These are phyloP conservation scores for Verticillium zaregamsianum DNA, from an alignment of 2,329 filamentous ascomycete genomes.

Conservation along the genomic window DNA sequence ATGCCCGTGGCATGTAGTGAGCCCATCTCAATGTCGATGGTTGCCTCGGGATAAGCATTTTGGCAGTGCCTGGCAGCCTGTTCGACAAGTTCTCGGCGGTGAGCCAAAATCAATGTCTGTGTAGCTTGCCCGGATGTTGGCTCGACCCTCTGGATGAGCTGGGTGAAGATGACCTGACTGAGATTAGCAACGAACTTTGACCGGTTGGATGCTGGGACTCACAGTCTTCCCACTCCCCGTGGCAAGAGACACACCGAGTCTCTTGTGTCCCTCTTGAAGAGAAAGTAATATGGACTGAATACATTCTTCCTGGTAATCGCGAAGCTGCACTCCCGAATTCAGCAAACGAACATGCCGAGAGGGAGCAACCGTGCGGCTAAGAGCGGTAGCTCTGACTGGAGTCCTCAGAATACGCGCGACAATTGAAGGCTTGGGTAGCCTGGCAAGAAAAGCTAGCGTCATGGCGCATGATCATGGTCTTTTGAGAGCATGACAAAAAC, in stretches of 20 bases:
- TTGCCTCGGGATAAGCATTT: conserved; percentile 73
- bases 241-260: conserved; percentile 79
- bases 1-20: conserved; percentile 67
- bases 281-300: conserved; percentile 75
- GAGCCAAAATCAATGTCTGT: conserved; percentile 86
- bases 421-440: neutral
- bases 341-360: neutral
- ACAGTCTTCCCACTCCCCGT: conserved; percentile 89
- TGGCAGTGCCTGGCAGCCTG: conserved; percentile 86
- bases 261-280: conserved; percentile 66
- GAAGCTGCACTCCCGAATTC: conserved; percentile 51
- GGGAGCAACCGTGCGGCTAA: neutral
- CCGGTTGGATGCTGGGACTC: conserved; percentile 17
- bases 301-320: conserved; percentile 87
- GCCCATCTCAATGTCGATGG: conserved; percentile 90
- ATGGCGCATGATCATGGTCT: neutral
- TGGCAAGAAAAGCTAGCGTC: neutral
- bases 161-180: conserved; percentile 83
- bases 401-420: neutral
- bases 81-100: conserved; percentile 89
- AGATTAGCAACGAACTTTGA: conserved; percentile 2
- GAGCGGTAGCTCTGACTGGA: neutral
- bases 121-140: conserved; percentile 52
- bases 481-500: neutral
- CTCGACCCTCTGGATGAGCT: conserved; percentile 76